Evolutionary conservation across 1,284 basidiomycete species (phyloP).

Genomic region (Boletus mariae): DNA sequence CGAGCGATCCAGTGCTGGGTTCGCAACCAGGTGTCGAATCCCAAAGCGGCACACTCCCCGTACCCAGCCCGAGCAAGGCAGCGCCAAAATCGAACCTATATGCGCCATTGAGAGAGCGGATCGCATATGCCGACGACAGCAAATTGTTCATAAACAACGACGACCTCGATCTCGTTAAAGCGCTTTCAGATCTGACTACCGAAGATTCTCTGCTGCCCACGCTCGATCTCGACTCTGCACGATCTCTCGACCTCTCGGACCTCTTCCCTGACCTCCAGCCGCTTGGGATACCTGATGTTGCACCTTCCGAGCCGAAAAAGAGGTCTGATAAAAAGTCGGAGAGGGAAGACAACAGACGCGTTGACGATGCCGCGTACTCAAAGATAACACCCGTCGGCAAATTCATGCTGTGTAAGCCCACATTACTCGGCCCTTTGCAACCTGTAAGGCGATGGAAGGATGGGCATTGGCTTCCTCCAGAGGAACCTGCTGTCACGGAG

Average conservation of each 20-base stretch:
- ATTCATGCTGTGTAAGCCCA: slow-evolving; percentile 69
- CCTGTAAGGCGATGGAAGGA: slow-evolving; percentile 65
- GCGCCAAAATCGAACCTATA: slow-evolving; percentile 43
- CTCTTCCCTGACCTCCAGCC: slow-evolving; percentile 66
- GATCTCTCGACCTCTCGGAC: slow-evolving; percentile 48
- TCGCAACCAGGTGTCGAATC: slow-evolving; percentile 39
- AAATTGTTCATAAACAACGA: slow-evolving; percentile 60
- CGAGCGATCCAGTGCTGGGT: slow-evolving; percentile 50
- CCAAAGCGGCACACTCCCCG: slow-evolving; percentile 27
- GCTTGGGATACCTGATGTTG: slow-evolving; percentile 49
- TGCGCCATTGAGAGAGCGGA: slow-evolving; percentile 53
- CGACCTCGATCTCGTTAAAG: slow-evolving; percentile 39
- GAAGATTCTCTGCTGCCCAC: slow-evolving; percentile 22
- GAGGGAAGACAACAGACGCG: slow-evolving; percentile 63
- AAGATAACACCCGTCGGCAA: slow-evolving; percentile 61
- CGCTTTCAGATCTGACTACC: slow-evolving; percentile 38
- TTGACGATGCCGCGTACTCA: slow-evolving; percentile 63
- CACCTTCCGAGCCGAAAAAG: slow-evolving; percentile 45
- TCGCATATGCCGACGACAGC: slow-evolving; percentile 54
- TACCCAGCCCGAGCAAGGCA: slow-evolving; percentile 33
- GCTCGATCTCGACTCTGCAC: slow-evolving; percentile 30
- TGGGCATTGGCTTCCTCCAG: slow-evolving; percentile 56
- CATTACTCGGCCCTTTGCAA: slow-evolving; percentile 63
- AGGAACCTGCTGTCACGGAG: slow-evolving; percentile 47
- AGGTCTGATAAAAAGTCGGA: slow-evolving; percentile 56